A percentile compares a stretch with the other conserved stretches of the same genome.
These are phyloP conservation scores for Ceratocystis lukuohia DNA, from an alignment of 2,329 filamentous ascomycete genomes.

Conservation along the genomic window DNA sequence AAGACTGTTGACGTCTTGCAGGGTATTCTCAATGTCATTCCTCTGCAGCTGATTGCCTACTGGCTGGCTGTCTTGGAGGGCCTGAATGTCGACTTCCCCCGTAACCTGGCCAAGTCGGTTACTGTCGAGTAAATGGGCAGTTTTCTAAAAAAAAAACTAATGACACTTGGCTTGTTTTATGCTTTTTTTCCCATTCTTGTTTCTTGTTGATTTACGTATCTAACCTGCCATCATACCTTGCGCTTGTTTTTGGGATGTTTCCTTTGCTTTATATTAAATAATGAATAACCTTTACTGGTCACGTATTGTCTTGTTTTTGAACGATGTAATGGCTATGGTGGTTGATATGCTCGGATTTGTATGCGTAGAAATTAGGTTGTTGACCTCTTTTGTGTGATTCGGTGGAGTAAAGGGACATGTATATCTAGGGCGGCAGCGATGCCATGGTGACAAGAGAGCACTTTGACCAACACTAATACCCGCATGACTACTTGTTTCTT, in stretches of 20 bases:
- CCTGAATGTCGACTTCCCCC: slow-evolving; percentile 94
- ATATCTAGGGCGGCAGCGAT: too few relatives aligned
- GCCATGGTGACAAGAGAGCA: too few relatives aligned
- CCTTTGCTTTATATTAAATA: slow-evolving; percentile 6
- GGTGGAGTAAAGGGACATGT: too few relatives aligned
- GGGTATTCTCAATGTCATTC: slow-evolving; percentile 94
- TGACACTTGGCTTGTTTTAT: slow-evolving; percentile 20
- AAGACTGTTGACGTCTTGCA: slow-evolving; percentile 91
- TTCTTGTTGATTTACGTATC: slow-evolving; percentile 18
- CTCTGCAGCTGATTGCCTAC: slow-evolving; percentile 95
- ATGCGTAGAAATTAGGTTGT: too few relatives aligned
- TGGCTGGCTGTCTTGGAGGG: slow-evolving; percentile 95
- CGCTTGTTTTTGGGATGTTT: slow-evolving; percentile 17
- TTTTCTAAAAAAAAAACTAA: slow-evolving; percentile 16
- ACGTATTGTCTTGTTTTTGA: slow-evolving; percentile 6
- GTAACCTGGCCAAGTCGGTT: slow-evolving; percentile 97
- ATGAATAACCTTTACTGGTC: slow-evolving; percentile 9
- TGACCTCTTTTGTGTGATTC: too few relatives aligned
- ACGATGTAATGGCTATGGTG: slow-evolving; percentile 5
- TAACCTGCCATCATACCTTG: slow-evolving; percentile 19
- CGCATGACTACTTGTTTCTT: background rate
- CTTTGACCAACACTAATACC: too few relatives aligned
- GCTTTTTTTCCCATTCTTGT: slow-evolving; percentile 17
- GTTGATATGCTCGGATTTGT: background rate
- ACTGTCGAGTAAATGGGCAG: slow-evolving; percentile 69